phyloP scores from a whole-genome alignment of 1,284 basidiomycete genomes.

The Tremellales sp. region DNA sequence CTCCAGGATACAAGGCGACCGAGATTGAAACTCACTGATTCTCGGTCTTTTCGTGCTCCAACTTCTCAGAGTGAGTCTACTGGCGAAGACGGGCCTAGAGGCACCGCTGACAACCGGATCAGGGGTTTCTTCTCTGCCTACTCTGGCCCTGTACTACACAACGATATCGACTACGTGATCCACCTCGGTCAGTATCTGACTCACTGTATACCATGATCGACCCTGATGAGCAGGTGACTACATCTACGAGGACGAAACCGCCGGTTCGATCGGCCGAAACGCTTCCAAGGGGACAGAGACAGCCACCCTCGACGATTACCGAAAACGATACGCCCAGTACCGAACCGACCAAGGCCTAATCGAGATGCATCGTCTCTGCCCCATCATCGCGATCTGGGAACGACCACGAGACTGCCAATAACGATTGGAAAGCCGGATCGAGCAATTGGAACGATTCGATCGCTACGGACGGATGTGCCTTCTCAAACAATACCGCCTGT shows the following conservation, averaged over 20 bases:
- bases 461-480: slow-evolving; percentile 29
- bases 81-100: slow-evolving; percentile 49
- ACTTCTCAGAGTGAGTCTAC: slow-evolving; percentile 39
- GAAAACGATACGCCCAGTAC: slow-evolving; percentile 60
- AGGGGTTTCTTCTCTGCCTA: slow-evolving; percentile 67
- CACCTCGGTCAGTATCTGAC: too few relatives aligned
- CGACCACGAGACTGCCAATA: slow-evolving; percentile 62
- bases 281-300: slow-evolving; percentile 54
- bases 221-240: slow-evolving; percentile 68
- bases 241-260: slow-evolving; percentile 46
- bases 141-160: slow-evolving; percentile 58
- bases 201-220: too few relatives aligned
- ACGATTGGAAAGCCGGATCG: slow-evolving; percentile 61
- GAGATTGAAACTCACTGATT: slow-evolving; percentile 13
- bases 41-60: slow-evolving; percentile 24
- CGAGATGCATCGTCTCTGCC: slow-evolving; percentile 54
- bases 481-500: slow-evolving; percentile 28
- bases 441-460: slow-evolving; percentile 61
- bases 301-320: slow-evolving; percentile 61
- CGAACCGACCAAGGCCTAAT: slow-evolving; percentile 56
- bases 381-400: slow-evolving; percentile 63
- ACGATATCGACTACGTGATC: slow-evolving; percentile 58
- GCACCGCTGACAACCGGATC: too few relatives aligned
- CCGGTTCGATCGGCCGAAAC: slow-evolving; percentile 39
- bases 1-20: slow-evolving; percentile 13